phyloP scores from a whole-genome alignment of 257 asterid genomes.

The Plantago ovata region DNA sequence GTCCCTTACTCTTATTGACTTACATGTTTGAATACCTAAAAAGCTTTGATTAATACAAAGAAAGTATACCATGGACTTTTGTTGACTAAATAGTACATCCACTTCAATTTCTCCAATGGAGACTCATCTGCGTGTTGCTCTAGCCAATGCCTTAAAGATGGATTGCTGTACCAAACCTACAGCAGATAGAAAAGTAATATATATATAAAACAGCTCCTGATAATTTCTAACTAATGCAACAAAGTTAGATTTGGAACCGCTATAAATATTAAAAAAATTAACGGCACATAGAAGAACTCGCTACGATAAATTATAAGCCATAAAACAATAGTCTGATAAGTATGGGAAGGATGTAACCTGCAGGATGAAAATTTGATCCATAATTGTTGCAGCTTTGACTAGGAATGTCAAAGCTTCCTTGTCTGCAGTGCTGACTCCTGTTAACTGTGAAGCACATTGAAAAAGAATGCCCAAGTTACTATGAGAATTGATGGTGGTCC shows the following conservation, averaged over 20 bases:
- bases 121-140: slow-evolving; percentile 62
- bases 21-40: slow-evolving; percentile 13
- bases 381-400: slow-evolving; percentile 70
- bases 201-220: neutral
- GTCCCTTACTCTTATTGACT: neutral
- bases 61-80: slow-evolving; percentile 83
- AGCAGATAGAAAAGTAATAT: slow-evolving; percentile 18
- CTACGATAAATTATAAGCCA: neutral
- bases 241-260: neutral
- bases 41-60: slow-evolving; percentile 4
- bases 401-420: slow-evolving; percentile 59
- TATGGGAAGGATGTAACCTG: slow-evolving; percentile 50
- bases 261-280: too few species aligned
- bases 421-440: slow-evolving; percentile 68
- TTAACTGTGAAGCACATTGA: slow-evolving; percentile 42
- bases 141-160: slow-evolving; percentile 85
- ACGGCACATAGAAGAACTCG: too few species aligned
- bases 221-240: neutral
- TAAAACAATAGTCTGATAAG: slow-evolving; percentile 2
- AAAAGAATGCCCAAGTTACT: neutral
- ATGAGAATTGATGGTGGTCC: too few species aligned
- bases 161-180: slow-evolving; percentile 90
- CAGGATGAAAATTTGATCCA: slow-evolving; percentile 68
- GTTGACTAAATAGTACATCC: slow-evolving; percentile 81
- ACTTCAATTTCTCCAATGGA: slow-evolving; percentile 63